Evolutionary conservation across 2,329 filamentous ascomycete genomes (phyloP), one percentile per base, ranked within the genome.

Genomic region (Aspergillus cejpii): DNA sequence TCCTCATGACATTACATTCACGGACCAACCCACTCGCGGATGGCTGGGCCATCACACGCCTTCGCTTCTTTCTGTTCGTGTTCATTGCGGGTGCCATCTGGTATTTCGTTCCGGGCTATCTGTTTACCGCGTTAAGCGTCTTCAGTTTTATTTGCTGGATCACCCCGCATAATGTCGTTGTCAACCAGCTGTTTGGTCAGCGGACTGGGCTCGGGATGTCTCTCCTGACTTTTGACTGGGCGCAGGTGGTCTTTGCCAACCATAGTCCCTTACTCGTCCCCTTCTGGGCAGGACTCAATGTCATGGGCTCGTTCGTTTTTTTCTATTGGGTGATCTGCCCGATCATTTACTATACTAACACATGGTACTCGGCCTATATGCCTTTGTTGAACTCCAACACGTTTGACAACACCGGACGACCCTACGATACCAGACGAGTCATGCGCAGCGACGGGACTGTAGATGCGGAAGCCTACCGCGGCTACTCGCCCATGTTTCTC

Each of bases 191-290:
- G 0, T 88, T 88, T 55, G 84, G 84, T 1, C 83, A 82, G 14
- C 71, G 71, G 28, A 83, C 80, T 0, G 85, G 84, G 0, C 54
- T 88, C 4, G 84, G 80, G 0, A 63, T 88, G 48, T 68, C 87
- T 3, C 79, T 84, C 1, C 75, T 88, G 45, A 87, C 84, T 0
- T 85, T 87, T 55, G 84, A 87, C 67, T 87, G 84, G 83, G 82
- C 81, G 3, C 81, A 86, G 58, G 76, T 87, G 34, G 75, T 83
- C 10, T 84, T 80, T 49, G 86, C 78, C 41, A 73, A 85, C 36
- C 78, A 79, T 15, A 84, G 80, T 11, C 83, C 83, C 12, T 67
- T 87, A 10, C 78, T 86, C 37, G 80, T 83, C 3, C 83, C 83
- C 7, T 86, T 65, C 44, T 70, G 58, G 65, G 66, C 58, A 24